phyloP scores from a whole-genome alignment of 805 yeast genomes.

The Yamadazyma phyllophila region DNA sequence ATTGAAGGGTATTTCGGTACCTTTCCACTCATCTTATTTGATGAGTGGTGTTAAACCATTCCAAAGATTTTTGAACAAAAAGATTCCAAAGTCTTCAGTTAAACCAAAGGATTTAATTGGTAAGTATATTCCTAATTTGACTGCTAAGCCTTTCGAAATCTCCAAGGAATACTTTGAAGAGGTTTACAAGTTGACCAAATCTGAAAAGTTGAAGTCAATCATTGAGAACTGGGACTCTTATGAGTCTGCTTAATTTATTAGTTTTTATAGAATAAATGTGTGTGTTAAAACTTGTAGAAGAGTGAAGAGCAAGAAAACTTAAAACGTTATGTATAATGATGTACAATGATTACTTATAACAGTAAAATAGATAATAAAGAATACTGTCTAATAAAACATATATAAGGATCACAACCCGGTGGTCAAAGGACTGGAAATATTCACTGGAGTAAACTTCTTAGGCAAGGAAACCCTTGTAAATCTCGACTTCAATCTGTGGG shows the following conservation, averaged over 20 bases:
- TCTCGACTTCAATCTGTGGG: slow-evolving; percentile 74
- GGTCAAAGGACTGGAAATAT: slow-evolving; percentile 67
- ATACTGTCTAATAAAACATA: neutral
- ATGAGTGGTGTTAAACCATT: slow-evolving; percentile 98
- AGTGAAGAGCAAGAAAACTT: too few species aligned
- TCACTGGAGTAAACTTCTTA: slow-evolving; percentile 85
- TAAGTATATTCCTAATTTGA: slow-evolving; percentile 97
- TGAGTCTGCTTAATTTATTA: slow-evolving; percentile 42
- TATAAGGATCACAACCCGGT: slow-evolving; percentile 16
- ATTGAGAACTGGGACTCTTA: slow-evolving; percentile 95
- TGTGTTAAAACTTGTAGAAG: slow-evolving; percentile 8
- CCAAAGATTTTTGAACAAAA: slow-evolving; percentile 95
- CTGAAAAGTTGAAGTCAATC: slow-evolving; percentile 85
- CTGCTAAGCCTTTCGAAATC: slow-evolving; percentile 95
- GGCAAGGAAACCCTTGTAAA: slow-evolving; percentile 89
- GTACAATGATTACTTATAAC: slow-evolving; percentile 1
- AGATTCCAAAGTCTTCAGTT: slow-evolving; percentile 91
- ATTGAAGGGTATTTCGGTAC: slow-evolving; percentile 97
- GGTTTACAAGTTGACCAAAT: slow-evolving; percentile 86
- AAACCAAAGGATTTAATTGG: slow-evolving; percentile 91
- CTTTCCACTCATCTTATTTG: slow-evolving; percentile 98
- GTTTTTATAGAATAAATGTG: slow-evolving; percentile 3
- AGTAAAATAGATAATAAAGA: neutral
- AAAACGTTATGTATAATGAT: too few species aligned
- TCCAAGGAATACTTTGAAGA: slow-evolving; percentile 97